Base-by-base conservation (phyloP, 257 asterid species). In the Plantago major region DNA sequence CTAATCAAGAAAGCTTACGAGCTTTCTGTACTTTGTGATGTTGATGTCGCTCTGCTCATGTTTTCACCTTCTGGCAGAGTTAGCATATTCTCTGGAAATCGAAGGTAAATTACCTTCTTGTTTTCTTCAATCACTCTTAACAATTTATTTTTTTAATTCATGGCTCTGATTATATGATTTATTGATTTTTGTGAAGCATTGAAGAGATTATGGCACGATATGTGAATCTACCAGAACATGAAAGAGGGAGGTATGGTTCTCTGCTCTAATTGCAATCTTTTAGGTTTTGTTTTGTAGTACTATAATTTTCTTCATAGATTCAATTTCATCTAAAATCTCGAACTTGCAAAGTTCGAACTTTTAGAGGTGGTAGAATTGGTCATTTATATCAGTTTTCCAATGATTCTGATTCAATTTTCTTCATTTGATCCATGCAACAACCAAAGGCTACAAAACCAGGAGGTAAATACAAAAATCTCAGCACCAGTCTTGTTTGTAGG, bases 1-100 rank as follows among this genome's bases (percentile, higher is more conserved):
- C 89, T 92, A 10, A 79, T 92, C 43, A 92, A 92, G 85, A 92
- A 92, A 81, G 99, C 99, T 40, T 92, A 92, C 76, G 99, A 92
- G 28, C 94, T 92, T 58, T 92, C 99, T 76, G 97, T 92, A 0
- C 99, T 89, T 3, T 92, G 99, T 51, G 99, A 89, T 77, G 95
- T 89, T 45, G 99, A 92, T 72, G 89, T 92, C 0, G 99, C 99
- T 5, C 93, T 92, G 57, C 72, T 92, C 80, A 84, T 89, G 97
- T 92, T 92, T 47, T 92, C 99, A 13, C 99, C 99, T 60, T 92
- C 97, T 28, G 99, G 99, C 1, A 78, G 95, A 70, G 79, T 82
- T 46, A 84, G 97, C 76, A 58, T 79, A 43, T 92, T 86, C 80
- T 77, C 97, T 0, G 95, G 99, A 57, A 79, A 72, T 30, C 72